Evolutionary conservation across 371 early-diverging fungal genomes (phyloP).

Genomic region (Mucor irregularis): DNA sequence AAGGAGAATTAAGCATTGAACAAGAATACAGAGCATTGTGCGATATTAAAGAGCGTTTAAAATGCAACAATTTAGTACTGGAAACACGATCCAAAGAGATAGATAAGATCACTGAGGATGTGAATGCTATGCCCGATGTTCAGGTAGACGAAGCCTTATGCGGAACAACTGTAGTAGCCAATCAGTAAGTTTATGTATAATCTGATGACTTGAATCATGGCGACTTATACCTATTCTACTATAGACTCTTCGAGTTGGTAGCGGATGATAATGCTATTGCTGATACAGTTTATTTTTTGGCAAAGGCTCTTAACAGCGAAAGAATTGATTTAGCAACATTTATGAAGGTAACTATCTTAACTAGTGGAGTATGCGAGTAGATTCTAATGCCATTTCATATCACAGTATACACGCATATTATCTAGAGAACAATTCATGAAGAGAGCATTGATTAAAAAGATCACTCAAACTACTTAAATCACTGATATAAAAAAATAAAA

Average conservation of each 20-base stretch:
- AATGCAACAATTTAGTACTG: slow-evolving; percentile 62
- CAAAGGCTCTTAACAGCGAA: slow-evolving; percentile 75
- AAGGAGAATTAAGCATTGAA: slow-evolving; percentile 63
- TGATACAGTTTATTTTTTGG: slow-evolving; percentile 85
- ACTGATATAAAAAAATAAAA: neutral
- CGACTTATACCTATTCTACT: neutral
- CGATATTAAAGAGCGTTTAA: slow-evolving; percentile 55
- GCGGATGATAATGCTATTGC: slow-evolving; percentile 91
- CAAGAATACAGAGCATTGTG: slow-evolving; percentile 55
- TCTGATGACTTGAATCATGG: neutral
- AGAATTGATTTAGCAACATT: slow-evolving; percentile 66
- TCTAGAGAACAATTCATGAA: slow-evolving; percentile 89
- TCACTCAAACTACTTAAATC: slow-evolving; percentile 29
- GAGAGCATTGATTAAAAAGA: slow-evolving; percentile 79
- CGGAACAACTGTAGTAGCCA: slow-evolving; percentile 70
- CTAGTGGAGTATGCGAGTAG: neutral
- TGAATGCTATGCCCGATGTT: slow-evolving; percentile 63
- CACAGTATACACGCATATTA: slow-evolving; percentile 76
- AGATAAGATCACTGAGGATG: slow-evolving; percentile 49
- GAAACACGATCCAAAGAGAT: slow-evolving; percentile 56
- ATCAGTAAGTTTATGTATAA: slow-evolving; percentile 61
- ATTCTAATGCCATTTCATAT: neutral
- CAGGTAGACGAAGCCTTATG: slow-evolving; percentile 68
- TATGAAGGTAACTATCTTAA: slow-evolving; percentile 60
- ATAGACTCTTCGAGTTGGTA: slow-evolving; percentile 78